Evolutionary conservation across 1,284 basidiomycete genomes (phyloP).

Genomic region (Marasmius oreades): DNA sequence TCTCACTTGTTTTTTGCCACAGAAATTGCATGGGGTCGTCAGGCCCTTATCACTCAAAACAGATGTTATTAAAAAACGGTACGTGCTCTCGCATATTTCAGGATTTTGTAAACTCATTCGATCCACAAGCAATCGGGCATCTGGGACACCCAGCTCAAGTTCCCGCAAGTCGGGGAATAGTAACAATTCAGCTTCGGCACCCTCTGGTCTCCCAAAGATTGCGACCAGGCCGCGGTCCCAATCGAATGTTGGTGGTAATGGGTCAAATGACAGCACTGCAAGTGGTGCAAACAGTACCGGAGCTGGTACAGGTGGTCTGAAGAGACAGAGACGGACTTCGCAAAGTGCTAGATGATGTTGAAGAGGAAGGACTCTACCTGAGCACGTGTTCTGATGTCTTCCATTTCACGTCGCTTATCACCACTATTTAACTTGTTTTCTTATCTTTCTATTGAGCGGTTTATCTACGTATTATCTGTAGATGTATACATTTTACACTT

Average conservation of each 20-base stretch:
- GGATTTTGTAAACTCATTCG: conserved; percentile 11
- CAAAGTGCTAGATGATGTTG: conserved; percentile 25
- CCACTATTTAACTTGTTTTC: conserved; percentile 10
- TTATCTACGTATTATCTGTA: conserved; percentile 10
- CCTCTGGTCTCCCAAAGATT: conserved; percentile 58
- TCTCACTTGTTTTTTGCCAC: conserved; percentile 20
- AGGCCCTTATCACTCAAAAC: conserved; percentile 93
- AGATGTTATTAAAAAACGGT: conserved; percentile 98
- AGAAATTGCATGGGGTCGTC: conserved; percentile 95
- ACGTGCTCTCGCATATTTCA: conserved; percentile 6
- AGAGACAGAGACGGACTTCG: conserved; percentile 70
- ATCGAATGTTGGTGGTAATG: conserved; percentile 52
- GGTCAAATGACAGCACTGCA: conserved; percentile 36
- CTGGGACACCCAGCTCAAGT: conserved; percentile 59
- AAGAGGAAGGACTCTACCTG: conserved; percentile 26
- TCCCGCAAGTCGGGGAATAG: conserved; percentile 55
- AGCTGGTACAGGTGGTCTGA: conserved; percentile 53
- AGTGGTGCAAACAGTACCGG: conserved; percentile 19
- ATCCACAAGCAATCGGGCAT: conserved; percentile 68
- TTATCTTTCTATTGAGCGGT: conserved; percentile 3
- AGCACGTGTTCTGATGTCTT: not conserved
- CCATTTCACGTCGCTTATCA: not conserved
- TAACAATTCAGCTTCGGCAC: not conserved
- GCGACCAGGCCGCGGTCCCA: conserved; percentile 65
- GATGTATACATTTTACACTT: not conserved